phyloP scores from a whole-genome alignment of 2,329 filamentous ascomycete genomes.

The Decorospora gaudefroyi region DNA sequence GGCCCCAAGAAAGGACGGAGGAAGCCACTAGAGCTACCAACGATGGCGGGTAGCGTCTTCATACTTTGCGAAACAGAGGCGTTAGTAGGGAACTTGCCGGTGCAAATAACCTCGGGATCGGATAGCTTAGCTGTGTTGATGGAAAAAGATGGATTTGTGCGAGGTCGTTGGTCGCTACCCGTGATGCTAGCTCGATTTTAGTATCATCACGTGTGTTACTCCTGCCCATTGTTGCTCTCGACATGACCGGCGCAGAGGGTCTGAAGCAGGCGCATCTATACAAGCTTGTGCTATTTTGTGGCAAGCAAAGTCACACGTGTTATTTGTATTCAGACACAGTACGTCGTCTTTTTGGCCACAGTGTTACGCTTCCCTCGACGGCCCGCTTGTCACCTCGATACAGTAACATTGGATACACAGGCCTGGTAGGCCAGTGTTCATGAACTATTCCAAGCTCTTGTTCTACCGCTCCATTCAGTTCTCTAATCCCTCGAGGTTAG shows the following conservation, averaged over 20 bases:
- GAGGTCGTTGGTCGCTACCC: constrained; percentile 8
- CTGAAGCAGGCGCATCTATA: neutral
- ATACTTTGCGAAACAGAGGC: constrained; percentile 1
- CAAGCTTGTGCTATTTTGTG: constrained; percentile 2
- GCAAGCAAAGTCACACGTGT: constrained; percentile 3
- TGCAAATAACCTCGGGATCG: constrained; percentile 1
- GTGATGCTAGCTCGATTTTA: constrained; percentile 3
- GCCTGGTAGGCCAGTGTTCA: neutral
- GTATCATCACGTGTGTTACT: constrained; percentile 9
- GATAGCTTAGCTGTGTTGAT: constrained; percentile 1
- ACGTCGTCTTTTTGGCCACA: constrained; percentile 1
- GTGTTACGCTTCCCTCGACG: constrained; percentile 11
- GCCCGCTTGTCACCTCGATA: constrained; percentile 8
- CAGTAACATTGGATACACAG: constrained; percentile 8
- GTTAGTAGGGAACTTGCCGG: neutral
- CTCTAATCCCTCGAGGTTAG: neutral
- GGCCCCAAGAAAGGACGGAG: constrained; percentile 6
- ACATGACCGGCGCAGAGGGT: neutral
- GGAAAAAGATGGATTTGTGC: constrained; percentile 1
- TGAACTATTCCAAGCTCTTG: neutral
- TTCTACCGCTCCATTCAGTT: neutral
- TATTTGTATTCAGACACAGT: constrained; percentile 12
- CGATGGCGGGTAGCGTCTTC: neutral
- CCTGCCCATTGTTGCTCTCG: neutral
- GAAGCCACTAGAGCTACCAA: constrained; percentile 2